Base-by-base conservation (phyloP, 2,329 filamentous ascomycete genomes). In the Trichophyton equinum region DNA sequence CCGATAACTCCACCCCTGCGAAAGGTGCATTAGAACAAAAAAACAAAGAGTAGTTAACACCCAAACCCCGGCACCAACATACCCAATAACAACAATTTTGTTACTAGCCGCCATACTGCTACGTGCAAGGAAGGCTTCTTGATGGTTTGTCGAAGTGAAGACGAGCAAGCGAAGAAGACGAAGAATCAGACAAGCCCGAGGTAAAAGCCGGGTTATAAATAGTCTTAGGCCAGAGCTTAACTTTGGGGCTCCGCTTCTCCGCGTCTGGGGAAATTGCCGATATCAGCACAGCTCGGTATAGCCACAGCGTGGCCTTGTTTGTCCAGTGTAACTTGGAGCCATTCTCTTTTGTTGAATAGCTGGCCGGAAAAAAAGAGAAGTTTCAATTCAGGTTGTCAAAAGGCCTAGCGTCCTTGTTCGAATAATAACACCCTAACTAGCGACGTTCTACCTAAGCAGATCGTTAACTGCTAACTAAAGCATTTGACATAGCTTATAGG, bases 1-100 rank as follows among this genome's bases (percentile, higher is more conserved):
- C 84, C 85, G 36, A 82, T 78, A 4, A 88, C 84, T 55, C 85
- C 85, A 58, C 85, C 85, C 58, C 83, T 86, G 47, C 58, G 18
- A 15, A 13, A 53, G 11, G 13, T 57, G 20, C 18, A 33, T 55
- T 55, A 38, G 38, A 40, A 40, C 47, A 33, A 57, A 40, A 18
- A 42, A 25, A 25, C 13, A 36, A n/a, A 49, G 53, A 30, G 30
- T 5, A 22, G 22, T 22, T 22, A n/a, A 27, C 15, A 18, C 2
- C 7, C 30, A n/a, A 15, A 51, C 25, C 11, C 20, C 6, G 33
- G n/a, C 18, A 40, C 25, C 25, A 18, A 49, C 68, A 63, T 70
- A 75, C 73, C 73, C 73, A 51, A 75, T 64, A 61, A 75, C 66
- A n/a, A 75, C 73, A 46, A 75, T 74, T 53, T 71, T 72, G 62